These are phyloP conservation scores for Agaricus sinodeliciosus DNA, from an alignment of 768 basidiomycete genomes.

Conservation along the genomic window DNA sequence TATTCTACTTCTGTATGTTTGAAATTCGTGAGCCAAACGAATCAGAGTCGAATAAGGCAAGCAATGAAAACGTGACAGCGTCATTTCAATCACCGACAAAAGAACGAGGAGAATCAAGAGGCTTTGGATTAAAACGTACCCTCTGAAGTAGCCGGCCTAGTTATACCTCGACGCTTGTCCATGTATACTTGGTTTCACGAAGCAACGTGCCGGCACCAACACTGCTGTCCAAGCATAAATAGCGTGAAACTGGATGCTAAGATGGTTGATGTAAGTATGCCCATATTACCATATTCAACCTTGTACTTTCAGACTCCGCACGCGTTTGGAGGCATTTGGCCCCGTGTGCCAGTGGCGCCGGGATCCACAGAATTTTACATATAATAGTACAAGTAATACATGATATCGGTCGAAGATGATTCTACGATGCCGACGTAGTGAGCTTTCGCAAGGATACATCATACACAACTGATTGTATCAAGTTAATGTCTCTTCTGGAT, in stretches of 20 bases:
- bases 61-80: constrained; percentile 1
- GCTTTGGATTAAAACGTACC: constrained; percentile 34
- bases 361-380: background rate
- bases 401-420: background rate
- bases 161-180: constrained; percentile 60
- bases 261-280: constrained; percentile 11
- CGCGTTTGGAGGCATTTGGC: background rate
- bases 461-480: constrained; percentile 57
- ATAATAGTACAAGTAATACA: background rate
- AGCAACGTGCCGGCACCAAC: constrained; percentile 5
- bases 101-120: constrained; percentile 1
- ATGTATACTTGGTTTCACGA: constrained; percentile 26
- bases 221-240: constrained; percentile 10
- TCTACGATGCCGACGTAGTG: constrained; percentile 12
- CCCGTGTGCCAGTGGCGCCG: background rate
- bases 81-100: constrained; percentile 11
- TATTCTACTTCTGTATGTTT: constrained; percentile 56
- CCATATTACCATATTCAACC: constrained; percentile 1
- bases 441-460: constrained; percentile 77
- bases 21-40: constrained; percentile 13
- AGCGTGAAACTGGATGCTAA: constrained; percentile 7
- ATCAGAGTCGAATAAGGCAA: constrained; percentile 10
- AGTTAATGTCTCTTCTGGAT: constrained; percentile 4
- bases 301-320: constrained; percentile 9
- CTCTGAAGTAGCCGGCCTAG: constrained; percentile 71